phyloP scores from a whole-genome alignment of 805 yeast genomes.

The Barnettozyma vustinii region DNA sequence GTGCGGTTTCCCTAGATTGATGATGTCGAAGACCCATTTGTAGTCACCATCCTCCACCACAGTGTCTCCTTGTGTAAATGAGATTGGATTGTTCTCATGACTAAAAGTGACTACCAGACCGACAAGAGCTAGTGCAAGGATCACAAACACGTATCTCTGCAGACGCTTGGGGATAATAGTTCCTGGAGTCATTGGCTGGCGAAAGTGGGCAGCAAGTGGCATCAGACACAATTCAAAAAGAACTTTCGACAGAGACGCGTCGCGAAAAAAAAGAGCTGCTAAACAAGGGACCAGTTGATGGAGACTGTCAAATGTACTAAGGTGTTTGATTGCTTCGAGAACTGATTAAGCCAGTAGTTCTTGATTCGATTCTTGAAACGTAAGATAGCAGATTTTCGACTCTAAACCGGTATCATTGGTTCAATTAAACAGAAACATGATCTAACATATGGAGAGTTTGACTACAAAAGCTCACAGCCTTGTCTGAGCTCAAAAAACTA shows the following conservation, averaged over 20 bases:
- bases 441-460: no score
- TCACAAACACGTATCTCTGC: constrained; percentile 2
- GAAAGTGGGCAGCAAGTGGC: background rate
- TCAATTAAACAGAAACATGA: no score
- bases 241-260: background rate
- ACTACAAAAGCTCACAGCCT: background rate
- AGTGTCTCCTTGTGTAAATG: background rate
- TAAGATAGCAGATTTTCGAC: no score
- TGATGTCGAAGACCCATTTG: constrained; percentile 21
- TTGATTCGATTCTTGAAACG: no score
- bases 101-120: background rate
- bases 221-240: background rate
- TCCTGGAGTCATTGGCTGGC: background rate
- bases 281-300: no score
- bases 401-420: no score
- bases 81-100: background rate
- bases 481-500: background rate
- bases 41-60: constrained; percentile 8
- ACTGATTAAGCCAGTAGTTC: no score
- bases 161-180: constrained; percentile 2
- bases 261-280: background rate
- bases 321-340: no score
- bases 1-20: constrained; percentile 32
- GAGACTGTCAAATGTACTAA: no score
- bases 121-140: background rate